Evolutionary conservation across 2,329 filamentous ascomycete species (phyloP).

Genomic region (Ceratocystis alfenasii): DNA sequence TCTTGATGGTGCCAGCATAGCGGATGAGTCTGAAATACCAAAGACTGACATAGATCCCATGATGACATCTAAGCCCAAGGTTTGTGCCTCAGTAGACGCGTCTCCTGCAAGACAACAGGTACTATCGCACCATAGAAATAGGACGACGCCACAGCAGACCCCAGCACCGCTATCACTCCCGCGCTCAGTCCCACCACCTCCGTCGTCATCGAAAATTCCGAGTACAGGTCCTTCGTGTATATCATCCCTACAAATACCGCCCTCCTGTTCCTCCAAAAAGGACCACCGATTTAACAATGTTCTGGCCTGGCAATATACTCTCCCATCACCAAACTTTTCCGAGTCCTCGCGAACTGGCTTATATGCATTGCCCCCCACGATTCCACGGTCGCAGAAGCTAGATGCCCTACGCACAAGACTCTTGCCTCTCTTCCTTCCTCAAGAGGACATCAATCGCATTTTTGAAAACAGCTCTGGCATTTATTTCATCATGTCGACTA

Average conservation of each 20-base stretch:
- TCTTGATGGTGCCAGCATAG: neutral
- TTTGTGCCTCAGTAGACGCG: neutral
- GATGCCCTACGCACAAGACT: conserved; percentile 19
- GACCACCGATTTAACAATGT: conserved; percentile 5
- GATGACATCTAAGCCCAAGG: neutral
- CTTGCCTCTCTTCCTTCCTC: conserved; percentile 29
- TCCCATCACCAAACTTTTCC: conserved; percentile 17
- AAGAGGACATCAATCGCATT: conserved; percentile 30
- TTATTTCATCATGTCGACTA: conserved; percentile 27
- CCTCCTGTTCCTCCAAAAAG: neutral
- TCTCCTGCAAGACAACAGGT: neutral
- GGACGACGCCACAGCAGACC: neutral
- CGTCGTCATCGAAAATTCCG: neutral
- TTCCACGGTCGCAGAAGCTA: conserved; percentile 21
- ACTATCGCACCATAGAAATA: neutral
- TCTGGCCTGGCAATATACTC: conserved; percentile 15
- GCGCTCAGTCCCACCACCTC: neutral
- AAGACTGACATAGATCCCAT: too few relatives aligned
- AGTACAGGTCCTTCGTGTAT: neutral
- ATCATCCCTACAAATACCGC: neutral
- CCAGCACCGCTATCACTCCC: neutral
- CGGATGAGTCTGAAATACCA: neutral
- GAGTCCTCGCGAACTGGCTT: conserved; percentile 7
- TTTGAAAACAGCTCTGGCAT: conserved; percentile 26
- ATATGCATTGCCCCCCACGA: conserved; percentile 5